Conservation (phyloP, 495 filamentous ascomycete species). For the Thermothielavioides terrestris region DNA sequence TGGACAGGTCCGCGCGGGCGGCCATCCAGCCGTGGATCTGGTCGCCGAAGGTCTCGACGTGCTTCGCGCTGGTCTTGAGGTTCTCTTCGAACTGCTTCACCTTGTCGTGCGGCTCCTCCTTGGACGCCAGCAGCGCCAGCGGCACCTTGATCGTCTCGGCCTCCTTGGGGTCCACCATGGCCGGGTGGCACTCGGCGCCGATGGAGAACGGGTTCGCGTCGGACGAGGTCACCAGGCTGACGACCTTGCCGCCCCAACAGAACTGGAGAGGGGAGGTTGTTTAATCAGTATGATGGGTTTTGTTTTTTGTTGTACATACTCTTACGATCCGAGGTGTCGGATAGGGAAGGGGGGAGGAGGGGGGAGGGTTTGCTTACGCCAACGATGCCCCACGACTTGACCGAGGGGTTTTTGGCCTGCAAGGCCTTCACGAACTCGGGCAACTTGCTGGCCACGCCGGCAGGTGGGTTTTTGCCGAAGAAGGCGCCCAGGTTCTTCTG, state of each 20-base stretch:
- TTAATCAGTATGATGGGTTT: not conserved
- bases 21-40: conserved; percentile 94
- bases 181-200: conserved; percentile 68
- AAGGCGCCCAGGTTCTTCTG: conserved; percentile 64
- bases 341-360: not conserved
- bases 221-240: conserved; percentile 48
- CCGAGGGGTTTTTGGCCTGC: conserved; percentile 44
- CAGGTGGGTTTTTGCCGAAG: conserved; percentile 60
- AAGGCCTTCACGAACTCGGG: conserved; percentile 52
- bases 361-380: conserved; percentile 42
- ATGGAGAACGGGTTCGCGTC: conserved; percentile 57
- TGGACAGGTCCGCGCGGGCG: conserved; percentile 59
- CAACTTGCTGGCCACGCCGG: conserved; percentile 54
- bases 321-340: not conserved
- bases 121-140: conserved; percentile 55
- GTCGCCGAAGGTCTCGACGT: conserved; percentile 70
- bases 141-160: conserved; percentile 59
- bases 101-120: conserved; percentile 56
- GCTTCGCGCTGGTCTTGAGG: conserved; percentile 54
- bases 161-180: conserved; percentile 75
- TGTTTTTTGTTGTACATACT: not conserved
- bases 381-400: conserved; percentile 76
- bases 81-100: conserved; percentile 64
- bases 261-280: conserved; percentile 30
- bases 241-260: conserved; percentile 90